phyloP scores from a whole-genome alignment of 2,329 filamentous ascomycete species.

The Waltergamsia citrina region DNA sequence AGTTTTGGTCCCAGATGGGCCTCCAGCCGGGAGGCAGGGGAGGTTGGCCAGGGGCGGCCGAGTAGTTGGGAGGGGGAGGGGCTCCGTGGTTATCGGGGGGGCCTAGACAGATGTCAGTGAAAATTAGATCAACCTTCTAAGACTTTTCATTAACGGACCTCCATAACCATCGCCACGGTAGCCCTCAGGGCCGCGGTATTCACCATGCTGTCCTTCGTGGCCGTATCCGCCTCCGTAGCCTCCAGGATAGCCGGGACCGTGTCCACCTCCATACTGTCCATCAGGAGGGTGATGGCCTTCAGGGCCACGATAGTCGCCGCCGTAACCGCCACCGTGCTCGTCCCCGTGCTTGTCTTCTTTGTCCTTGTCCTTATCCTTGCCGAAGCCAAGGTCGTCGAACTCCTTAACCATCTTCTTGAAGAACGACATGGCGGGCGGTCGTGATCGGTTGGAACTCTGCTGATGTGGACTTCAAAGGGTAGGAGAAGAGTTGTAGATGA shows the following conservation, averaged over 20 bases:
- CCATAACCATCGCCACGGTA: slow-evolving; percentile 1
- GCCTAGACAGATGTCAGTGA: neutral
- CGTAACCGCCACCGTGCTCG: neutral
- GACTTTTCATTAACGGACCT: neutral
- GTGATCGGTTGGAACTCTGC: neutral
- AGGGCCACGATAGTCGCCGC: neutral
- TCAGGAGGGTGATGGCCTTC: neutral
- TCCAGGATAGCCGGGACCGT: neutral
- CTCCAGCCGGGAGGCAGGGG: slow-evolving; percentile 52
- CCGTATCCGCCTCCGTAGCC: slow-evolving; percentile 2
- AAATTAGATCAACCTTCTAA: neutral
- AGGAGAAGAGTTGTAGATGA: too few relatives aligned
- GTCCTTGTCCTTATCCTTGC: slow-evolving; percentile 24
- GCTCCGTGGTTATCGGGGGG: slow-evolving; percentile 9
- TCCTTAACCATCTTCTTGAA: slow-evolving; percentile 31
- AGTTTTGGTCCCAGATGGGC: slow-evolving; percentile 51
- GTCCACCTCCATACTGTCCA: neutral
- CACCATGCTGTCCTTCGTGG: neutral
- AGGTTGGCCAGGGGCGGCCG: slow-evolving; percentile 22
- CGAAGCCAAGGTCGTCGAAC: slow-evolving; percentile 37
- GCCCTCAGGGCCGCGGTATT: neutral
- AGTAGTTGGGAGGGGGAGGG: slow-evolving; percentile 18
- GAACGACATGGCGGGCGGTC: slow-evolving; percentile 27
- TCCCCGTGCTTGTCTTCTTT: slow-evolving; percentile 10
- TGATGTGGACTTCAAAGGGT: too few relatives aligned